A percentile compares a stretch with the other conserved stretches of the same genome.
Evolutionary conservation across 352 stramenopile genomes (phyloP).

Genomic region (Hyaloperonospora brassicae): DNA sequence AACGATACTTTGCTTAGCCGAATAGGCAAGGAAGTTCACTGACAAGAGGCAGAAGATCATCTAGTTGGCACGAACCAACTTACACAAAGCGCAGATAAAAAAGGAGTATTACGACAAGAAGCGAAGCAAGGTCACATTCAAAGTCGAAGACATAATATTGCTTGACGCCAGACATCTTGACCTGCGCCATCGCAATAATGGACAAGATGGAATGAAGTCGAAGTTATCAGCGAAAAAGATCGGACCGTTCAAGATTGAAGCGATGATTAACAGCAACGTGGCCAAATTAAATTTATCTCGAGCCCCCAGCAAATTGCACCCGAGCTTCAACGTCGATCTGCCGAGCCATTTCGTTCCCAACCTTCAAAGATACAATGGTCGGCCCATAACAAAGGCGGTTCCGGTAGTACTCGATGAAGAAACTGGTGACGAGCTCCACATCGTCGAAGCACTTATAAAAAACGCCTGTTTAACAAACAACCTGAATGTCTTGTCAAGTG

Average conservation of each 20-base stretch:
- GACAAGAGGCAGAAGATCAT: conserved; percentile 2
- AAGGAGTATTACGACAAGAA: conserved; percentile 17
- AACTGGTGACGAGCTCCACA: background rate
- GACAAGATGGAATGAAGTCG: no score
- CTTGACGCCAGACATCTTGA: conserved; percentile 3
- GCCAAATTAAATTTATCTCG: background rate
- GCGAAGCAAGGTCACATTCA: conserved; percentile 5
- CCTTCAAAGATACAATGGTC: background rate
- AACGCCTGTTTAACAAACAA: conserved; percentile 6
- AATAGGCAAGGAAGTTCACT: conserved; percentile 4
- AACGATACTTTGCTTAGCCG: background rate
- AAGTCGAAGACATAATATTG: conserved; percentile 5
- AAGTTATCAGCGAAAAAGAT: background rate
- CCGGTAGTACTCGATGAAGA: background rate
- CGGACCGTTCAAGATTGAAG: background rate
- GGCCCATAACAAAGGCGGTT: background rate
- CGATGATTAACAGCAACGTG: conserved; percentile 1
- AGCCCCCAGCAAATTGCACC: background rate
- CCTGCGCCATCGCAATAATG: background rate
- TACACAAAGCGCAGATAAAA: conserved; percentile 3
- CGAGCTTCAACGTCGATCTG: background rate
- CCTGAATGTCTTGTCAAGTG: background rate
- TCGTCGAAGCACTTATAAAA: background rate
- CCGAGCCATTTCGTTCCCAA: background rate
- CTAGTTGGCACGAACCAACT: conserved; percentile 6